Evolutionary conservation across 1,284 basidiomycete species (phyloP), one percentile per base, ranked within the genome.

Genomic region (Pseudozyma sp.): DNA sequence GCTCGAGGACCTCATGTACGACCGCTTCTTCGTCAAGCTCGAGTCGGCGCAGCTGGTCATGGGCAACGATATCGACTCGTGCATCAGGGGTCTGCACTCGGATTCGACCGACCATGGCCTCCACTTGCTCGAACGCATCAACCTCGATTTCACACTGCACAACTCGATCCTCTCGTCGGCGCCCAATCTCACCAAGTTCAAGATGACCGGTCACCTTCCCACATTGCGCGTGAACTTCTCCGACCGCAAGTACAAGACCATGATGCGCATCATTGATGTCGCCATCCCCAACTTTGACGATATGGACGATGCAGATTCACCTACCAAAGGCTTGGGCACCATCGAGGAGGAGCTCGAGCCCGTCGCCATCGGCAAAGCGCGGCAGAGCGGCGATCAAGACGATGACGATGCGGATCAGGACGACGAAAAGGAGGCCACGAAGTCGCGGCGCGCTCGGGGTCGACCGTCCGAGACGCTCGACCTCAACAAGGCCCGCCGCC

Each of bases 1-100:
- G 69, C 88, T 99, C 31, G 94, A 99, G 85, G 91, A 92, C 4
- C 87, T 99, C 64, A 97, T 99, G 94, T 99, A 99, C 83, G 97
- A 99, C 86, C 92, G 92, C 78, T 88, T 97, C 79, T 89, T 89
- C 16, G 88, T 99, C 55, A 91, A 90, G 73, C 88, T 99, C 19
- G 89, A 96, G 80, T 91, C 92, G 43, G 94, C 96, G 6, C 79
- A 97, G 93, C 93, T 99, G 61, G 88, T 99, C 60, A 89, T 99
- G 68, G 97, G 97, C 10, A 89, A 92, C 67, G 91, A 92, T 78
- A 87, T 98, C 40, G 88, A 93, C 66, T 89, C 91, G 3, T 97
- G 94, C 84, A 89, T 94, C 68, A 53, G 68, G 14, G 78, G 81
- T n/a, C 55, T 84, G 8, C 55, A 66, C 86, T 89, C 17, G 92